phyloP scores from a whole-genome alignment of 73 alveolate species.

The Breviolum minutum region DNA sequence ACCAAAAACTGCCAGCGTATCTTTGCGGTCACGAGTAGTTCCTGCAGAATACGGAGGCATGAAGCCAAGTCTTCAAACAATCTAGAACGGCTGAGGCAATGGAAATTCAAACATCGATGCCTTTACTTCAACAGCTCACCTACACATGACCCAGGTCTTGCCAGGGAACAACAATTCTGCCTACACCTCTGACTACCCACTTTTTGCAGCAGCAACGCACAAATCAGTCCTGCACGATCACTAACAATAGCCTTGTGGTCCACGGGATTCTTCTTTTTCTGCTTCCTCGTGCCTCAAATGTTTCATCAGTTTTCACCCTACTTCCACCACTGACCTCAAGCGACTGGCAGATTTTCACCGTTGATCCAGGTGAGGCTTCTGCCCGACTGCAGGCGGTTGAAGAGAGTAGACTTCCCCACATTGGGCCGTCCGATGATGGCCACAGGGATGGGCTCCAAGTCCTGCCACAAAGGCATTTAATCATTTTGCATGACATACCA shows the following conservation, averaged over 20 bases:
- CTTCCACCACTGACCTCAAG: neutral
- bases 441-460: slow-evolving; percentile 96
- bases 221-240: slow-evolving; percentile 95
- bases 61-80: too few species aligned
- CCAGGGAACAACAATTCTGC: too few species aligned
- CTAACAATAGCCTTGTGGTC: slow-evolving; percentile 96
- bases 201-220: neutral
- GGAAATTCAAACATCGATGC: too few species aligned
- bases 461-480: neutral
- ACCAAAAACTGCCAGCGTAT: slow-evolving; percentile 93
- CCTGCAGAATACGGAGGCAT: too few species aligned
- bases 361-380: neutral
- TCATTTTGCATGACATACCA: too few species aligned
- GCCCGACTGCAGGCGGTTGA: slow-evolving; percentile 96
- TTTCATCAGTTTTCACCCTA: neutral
- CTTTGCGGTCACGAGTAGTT: slow-evolving; percentile 96
- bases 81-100: too few species aligned
- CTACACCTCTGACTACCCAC: too few species aligned
- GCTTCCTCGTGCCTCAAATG: slow-evolving; percentile 62
- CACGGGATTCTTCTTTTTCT: slow-evolving; percentile 22
- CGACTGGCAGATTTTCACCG: neutral
- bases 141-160: too few species aligned
- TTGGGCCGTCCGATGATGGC: slow-evolving; percentile 97
- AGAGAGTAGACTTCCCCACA: slow-evolving; percentile 97
- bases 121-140: too few species aligned